Base-by-base conservation (phyloP, 192 early-diverging fungal genomes). In the Backusella sp. region DNA sequence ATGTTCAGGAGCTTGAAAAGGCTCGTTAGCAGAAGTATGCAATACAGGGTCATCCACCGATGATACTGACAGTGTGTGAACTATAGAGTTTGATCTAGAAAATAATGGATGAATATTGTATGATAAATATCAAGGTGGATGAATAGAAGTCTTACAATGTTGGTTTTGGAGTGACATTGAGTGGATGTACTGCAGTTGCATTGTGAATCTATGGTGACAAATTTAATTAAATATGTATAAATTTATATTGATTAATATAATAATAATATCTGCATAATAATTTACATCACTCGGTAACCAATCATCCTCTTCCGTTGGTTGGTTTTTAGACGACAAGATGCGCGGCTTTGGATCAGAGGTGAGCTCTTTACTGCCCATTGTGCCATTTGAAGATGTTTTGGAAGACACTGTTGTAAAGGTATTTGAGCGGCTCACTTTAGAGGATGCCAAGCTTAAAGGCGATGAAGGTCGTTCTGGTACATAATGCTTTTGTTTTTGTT, bases 1-100 rank as follows among this genome's bases (percentile, higher is more conserved):
- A 77, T 89, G 83, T 70, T 91, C 90, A 7, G 90, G 88, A 39
- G 75, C 44, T 71, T 79, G 70, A 52, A 76, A 68, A 28, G 46
- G 56, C 39, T 83, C 66, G 15, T 35, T 44, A 14, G 75, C 66
- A 52, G 52, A 46, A 35, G 28, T 17, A 19, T 28, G n/a, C 26
- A 42, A 46, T 44, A 23, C 19, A 1, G 23, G 26, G 8, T 71
- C 70, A 46, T 72, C 53, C 41, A 73, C n/a, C 3, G 66, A 76
- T 12, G 75, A 65, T 39, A 73, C 44, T 2, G 74, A 77, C 34
- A 73, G 37, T 36, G 34, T 80, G 34, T 80, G 70, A 8, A 41
- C 17, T 14, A 46, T 30, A 0, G 74, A 21, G 4, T 53, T 73
- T 26, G 41, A 44, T 28, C 70, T 71, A 71, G 2, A 30, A 44